Conservation (phyloP, 768 basidiomycete genomes). For the Termitomyces titanicus region DNA sequence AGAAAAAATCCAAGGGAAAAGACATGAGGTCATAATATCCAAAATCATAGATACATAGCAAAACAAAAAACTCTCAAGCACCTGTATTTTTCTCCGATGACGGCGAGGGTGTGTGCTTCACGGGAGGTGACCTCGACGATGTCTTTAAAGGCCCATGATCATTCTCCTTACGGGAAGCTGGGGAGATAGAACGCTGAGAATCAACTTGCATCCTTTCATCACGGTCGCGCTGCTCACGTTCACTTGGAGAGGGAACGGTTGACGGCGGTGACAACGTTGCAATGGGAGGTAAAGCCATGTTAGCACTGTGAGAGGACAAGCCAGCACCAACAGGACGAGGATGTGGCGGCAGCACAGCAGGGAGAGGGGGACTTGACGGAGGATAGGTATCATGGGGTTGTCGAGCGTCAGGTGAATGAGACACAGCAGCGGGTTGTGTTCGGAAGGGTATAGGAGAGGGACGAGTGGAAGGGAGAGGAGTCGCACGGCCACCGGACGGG, state of each 20-base stretch:
- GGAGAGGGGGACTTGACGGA: constrained; percentile 50
- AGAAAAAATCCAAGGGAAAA: not conserved
- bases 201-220: constrained; percentile 58
- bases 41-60: constrained; percentile 3
- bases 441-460: constrained; percentile 74
- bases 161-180: constrained; percentile 38
- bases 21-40: constrained; percentile 3
- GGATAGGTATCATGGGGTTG: constrained; percentile 42
- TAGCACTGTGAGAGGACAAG: constrained; percentile 34
- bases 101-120: constrained; percentile 55
- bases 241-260: constrained; percentile 50
- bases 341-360: constrained; percentile 67
- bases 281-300: constrained; percentile 65
- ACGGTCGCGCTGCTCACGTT: constrained; percentile 36
- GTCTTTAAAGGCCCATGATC: constrained; percentile 42
- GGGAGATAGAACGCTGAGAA: constrained; percentile 45
- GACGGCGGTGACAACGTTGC: constrained; percentile 64
- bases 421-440: constrained; percentile 50
- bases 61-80: constrained; percentile 9
- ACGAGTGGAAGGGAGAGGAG: constrained; percentile 57
- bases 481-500: constrained; percentile 42
- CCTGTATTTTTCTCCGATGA: constrained; percentile 40
- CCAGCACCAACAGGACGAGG: constrained; percentile 67
- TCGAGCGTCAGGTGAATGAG: constrained; percentile 67
- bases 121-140: constrained; percentile 45